These are phyloP conservation scores for Camellia japonica DNA, from an alignment of 148 eudicot species.

Conservation along the genomic window DNA sequence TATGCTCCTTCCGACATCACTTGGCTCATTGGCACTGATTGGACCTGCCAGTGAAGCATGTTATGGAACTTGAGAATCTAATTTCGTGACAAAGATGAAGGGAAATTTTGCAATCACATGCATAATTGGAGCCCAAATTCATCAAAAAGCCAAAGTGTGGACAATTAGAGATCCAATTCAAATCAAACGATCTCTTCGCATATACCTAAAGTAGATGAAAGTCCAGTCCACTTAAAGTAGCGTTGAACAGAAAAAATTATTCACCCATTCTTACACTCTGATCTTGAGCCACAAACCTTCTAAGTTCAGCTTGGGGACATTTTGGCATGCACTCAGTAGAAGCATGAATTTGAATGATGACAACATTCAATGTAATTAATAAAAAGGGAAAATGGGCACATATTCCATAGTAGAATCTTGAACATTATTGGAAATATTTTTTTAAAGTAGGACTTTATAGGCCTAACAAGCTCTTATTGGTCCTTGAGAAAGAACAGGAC, in stretches of 20 bases:
- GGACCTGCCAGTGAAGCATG: conserved; percentile 52
- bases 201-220: neutral
- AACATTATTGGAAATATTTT: no score
- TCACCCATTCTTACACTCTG: neutral
- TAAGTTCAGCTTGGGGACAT: no score
- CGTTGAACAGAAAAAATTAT: no score
- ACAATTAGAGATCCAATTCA: neutral
- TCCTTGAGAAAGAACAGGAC: neutral
- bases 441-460: neutral
- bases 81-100: neutral
- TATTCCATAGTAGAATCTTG: no score
- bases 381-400: no score
- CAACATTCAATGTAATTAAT: no score
- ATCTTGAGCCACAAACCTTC: no score
- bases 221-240: neutral
- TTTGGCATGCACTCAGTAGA: neutral
- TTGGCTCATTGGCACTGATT: conserved; percentile 63
- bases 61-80: conserved; percentile 9
- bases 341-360: neutral
- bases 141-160: neutral
- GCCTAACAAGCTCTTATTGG: neutral
- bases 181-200: neutral
- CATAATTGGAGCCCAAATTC: neutral
- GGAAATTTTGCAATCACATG: neutral
- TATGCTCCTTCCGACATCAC: conserved; percentile 99